Evolutionary conservation across 2,329 filamentous ascomycete genomes (phyloP), one percentile per base, ranked within the genome.

Genomic region (Fusarium praegraminearum): DNA sequence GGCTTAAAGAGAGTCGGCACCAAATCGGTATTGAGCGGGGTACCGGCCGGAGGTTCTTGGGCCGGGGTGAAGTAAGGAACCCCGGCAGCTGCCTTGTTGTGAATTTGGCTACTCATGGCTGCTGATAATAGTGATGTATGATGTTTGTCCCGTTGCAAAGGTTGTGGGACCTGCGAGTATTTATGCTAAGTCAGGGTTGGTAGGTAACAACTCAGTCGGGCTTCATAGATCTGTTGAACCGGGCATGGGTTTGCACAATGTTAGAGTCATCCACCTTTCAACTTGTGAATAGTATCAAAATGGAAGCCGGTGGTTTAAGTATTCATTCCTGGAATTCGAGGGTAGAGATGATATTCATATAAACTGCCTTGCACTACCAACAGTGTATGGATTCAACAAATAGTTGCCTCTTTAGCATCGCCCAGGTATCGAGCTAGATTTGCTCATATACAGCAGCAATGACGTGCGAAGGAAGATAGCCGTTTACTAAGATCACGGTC

Each of bases 1-100:
- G 88, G 88, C 61, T 81, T 83, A 80, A 88, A 89, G 57, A 89
- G 79, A 7, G 85, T 88, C 35, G 86, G 86, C 9, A 83, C 78
- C 36, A 78, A 75, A 20, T 72, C 76, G 41, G 76, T 73, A 57
- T 80, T 72, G 16, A 83, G 69, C 13, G 84, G 80, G 11, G 84
- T 83, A 58, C 85, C 86, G n/a, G 81, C 79, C 1, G 84, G 80
- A 12, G 85, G 86, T 3, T 79, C 75, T 76, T 88, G 86, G 1
- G 77, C 80, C n/a, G 86, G 86, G 4, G 86, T 88, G 77, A 82
- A 88, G 77, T 80, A 89, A 47, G 85, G 81, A 47, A 81, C 80
- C 69, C 82, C 83, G 6, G 79, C 69, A 12, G 84, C 84, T 52
- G 79, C 76, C 67, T 82, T 78, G 74, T 79, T 80, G 44, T 72